Evolutionary conservation across 208 protist genomes (phyloP).

Genomic region (Trypanosoma melophagium): DNA sequence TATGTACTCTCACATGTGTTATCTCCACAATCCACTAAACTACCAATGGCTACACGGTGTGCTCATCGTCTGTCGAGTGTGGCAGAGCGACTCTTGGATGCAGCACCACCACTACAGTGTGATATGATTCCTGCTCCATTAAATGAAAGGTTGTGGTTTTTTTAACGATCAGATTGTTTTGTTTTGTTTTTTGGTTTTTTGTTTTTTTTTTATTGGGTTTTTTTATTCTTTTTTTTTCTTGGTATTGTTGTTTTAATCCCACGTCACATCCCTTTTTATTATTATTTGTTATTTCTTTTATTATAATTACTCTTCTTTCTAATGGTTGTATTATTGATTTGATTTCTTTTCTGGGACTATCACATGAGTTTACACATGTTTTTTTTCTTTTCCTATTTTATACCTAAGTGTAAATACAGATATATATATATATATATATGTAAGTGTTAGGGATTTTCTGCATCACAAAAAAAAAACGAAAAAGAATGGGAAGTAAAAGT

Average conservation of each 20-base stretch:
- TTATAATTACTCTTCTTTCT: too few species aligned
- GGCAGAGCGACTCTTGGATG: constrained; percentile 75
- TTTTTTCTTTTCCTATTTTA: constrained; percentile 3
- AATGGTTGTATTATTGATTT: too few species aligned
- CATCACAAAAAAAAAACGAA: too few species aligned
- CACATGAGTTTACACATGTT: not conserved
- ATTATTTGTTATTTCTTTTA: constrained; percentile 10
- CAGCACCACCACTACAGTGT: constrained; percentile 57
- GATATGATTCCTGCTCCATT: constrained; percentile 82
- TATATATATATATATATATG: not conserved
- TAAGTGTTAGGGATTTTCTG: too few species aligned
- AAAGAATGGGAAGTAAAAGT: too few species aligned
- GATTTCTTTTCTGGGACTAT: too few species aligned
- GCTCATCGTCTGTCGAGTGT: constrained; percentile 77
- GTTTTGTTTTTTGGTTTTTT: too few species aligned
- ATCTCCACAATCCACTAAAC: constrained; percentile 79
- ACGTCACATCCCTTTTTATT: not conserved
- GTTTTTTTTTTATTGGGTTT: not conserved
- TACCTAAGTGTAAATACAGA: too few species aligned
- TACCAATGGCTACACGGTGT: constrained; percentile 87
- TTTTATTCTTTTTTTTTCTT: not conserved
- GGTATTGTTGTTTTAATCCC: not conserved
- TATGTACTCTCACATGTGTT: constrained; percentile 74
- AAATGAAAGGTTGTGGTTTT: constrained; percentile 76
- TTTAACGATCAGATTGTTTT: constrained; percentile 37